Evolutionary conservation across 768 basidiomycete genomes (phyloP).

Genomic region (Baorangia bicolor): DNA sequence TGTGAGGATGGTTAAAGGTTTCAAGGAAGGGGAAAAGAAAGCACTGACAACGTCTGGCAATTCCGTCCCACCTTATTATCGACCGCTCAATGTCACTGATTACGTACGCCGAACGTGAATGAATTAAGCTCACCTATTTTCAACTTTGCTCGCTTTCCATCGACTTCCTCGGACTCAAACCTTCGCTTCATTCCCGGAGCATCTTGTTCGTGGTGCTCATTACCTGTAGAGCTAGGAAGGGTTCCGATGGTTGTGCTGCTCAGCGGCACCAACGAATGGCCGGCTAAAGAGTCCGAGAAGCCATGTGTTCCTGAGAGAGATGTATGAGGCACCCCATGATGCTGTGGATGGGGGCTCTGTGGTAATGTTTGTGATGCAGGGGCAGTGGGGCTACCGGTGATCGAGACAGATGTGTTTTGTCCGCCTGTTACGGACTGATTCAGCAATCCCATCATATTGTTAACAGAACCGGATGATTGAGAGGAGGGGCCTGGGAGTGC

Average conservation of each 20-base stretch:
- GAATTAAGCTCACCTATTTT: constrained; percentile 59
- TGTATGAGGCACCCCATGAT: constrained; percentile 23
- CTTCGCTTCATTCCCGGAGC: constrained; percentile 71
- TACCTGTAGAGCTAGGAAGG: constrained; percentile 8
- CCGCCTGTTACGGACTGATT: constrained; percentile 26
- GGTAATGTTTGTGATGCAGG: constrained; percentile 28
- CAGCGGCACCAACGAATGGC: constrained; percentile 19
- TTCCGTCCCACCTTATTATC: constrained; percentile 40
- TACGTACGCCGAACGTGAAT: constrained; percentile 26
- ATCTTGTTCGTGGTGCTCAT: constrained; percentile 52
- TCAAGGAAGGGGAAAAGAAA: constrained; percentile 10
- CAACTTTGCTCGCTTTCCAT: constrained; percentile 67
- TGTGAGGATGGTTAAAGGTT: constrained; percentile 14
- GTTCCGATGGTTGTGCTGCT: constrained; percentile 11
- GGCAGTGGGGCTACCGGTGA: constrained; percentile 25
- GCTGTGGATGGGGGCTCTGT: constrained; percentile 31
- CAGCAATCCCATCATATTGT: constrained; percentile 25
- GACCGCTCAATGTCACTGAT: constrained; percentile 24
- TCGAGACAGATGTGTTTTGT: constrained; percentile 19
- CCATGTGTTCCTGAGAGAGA: constrained; percentile 25
- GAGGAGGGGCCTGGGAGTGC: constrained; percentile 14
- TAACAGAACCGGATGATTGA: constrained; percentile 19
- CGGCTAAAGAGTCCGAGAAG: constrained; percentile 25
- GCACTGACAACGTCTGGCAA: constrained; percentile 48
- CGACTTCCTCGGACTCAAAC: constrained; percentile 60